A percentile compares a stretch with the other conserved stretches of the same genome.
Conservation (phyloP, 805 yeast species). For the Hyphopichia homilentoma region DNA sequence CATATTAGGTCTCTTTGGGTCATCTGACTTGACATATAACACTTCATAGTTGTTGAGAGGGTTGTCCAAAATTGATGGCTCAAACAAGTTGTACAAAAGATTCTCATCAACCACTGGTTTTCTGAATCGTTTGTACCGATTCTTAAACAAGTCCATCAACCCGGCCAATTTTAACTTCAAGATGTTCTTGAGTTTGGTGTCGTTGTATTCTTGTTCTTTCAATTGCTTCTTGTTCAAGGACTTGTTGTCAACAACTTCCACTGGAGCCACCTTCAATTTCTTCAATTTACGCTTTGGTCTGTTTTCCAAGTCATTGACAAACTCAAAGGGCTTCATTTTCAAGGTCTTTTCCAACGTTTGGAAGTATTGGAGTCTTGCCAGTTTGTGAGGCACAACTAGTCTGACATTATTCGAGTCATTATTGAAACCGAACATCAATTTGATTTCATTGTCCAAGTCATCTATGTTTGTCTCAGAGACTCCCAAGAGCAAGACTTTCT, state of each 20-base stretch:
- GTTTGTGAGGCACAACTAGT: constrained; percentile 38
- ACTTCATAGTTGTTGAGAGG: constrained; percentile 36
- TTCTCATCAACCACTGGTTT: constrained; percentile 87
- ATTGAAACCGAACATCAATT: constrained; percentile 55
- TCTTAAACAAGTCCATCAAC: constrained; percentile 84
- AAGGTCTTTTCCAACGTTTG: constrained; percentile 50
- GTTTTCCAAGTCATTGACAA: constrained; percentile 57
- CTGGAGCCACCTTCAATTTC: constrained; percentile 28
- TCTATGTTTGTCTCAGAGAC: constrained; percentile 51
- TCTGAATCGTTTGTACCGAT: constrained; percentile 81
- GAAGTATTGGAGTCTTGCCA: constrained; percentile 58
- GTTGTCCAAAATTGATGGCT: constrained; percentile 43
- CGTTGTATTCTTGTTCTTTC: constrained; percentile 56
- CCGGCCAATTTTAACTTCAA: constrained; percentile 83
- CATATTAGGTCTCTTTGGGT: constrained; percentile 54
- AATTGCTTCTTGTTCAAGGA: constrained; percentile 38
- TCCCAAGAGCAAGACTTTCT: constrained; percentile 71
- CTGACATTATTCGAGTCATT: constrained; percentile 41
- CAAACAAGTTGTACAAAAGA: constrained; percentile 72
- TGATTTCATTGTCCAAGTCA: constrained; percentile 45
- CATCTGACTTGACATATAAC: constrained; percentile 44
- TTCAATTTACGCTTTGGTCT: constrained; percentile 49
- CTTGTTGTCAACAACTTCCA: constrained; percentile 24
- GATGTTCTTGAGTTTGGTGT: constrained; percentile 79
- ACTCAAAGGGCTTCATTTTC: constrained; percentile 65